Conservation (phyloP, 176 grass and related monocot species). For the Rhipidocladum racemiflorum region DNA sequence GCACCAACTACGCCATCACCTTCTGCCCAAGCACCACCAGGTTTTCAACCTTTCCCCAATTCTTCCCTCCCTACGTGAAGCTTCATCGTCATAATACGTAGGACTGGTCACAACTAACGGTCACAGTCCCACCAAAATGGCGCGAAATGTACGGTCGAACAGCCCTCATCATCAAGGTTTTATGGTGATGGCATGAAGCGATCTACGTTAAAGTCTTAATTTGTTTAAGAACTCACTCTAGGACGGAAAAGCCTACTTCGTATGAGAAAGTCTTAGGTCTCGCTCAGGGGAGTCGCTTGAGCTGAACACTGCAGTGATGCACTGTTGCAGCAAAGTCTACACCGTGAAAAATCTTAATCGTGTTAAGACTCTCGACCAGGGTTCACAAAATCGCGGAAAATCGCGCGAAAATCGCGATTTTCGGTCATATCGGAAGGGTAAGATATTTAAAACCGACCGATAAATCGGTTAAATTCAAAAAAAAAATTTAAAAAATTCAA, state of each 20-base stretch:
- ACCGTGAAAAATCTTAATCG: neutral
- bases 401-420: too few species aligned
- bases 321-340: neutral
- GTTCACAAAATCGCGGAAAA: too few species aligned
- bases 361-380: neutral
- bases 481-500: too few species aligned
- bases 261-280: neutral
- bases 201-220: neutral
- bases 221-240: neutral
- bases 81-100: neutral
- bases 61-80: neutral
- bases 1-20: conserved; percentile 78
- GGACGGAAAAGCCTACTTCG: neutral
- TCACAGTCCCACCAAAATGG: neutral
- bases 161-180: neutral
- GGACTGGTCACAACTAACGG: neutral
- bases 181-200: neutral
- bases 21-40: conserved; percentile 85
- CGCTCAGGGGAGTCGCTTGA: neutral
- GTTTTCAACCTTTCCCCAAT: conserved; percentile 16
- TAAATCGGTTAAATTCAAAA: too few species aligned
- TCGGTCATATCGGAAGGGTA: too few species aligned
- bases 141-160: conserved; percentile 16
- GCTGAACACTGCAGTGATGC: neutral
- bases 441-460: too few species aligned